Evolutionary conservation across 768 basidiomycete species (phyloP).

Genomic region (Trichaptum fuscoviolaceum): DNA sequence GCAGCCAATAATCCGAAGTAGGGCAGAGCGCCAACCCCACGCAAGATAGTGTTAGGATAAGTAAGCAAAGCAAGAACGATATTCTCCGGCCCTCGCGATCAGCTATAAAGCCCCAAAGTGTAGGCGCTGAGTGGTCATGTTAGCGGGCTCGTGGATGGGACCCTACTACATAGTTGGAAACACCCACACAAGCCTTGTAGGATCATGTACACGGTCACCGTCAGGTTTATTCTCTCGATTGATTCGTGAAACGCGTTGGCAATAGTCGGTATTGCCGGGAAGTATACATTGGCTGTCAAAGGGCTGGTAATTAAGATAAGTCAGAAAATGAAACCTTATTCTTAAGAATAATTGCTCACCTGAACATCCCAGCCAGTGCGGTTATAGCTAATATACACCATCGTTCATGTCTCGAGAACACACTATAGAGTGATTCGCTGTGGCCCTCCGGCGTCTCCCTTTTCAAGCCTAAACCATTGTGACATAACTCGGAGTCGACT

Average conservation of each 20-base stretch:
- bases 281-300: slow-evolving; percentile 65
- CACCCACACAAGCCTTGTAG: slow-evolving; percentile 53
- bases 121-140: slow-evolving; percentile 27
- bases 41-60: slow-evolving; percentile 60
- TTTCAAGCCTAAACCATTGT: too few species aligned
- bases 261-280: slow-evolving; percentile 61
- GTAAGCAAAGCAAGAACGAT: slow-evolving; percentile 56
- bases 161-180: neutral
- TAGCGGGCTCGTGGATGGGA: neutral
- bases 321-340: neutral
- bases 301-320: slow-evolving; percentile 5
- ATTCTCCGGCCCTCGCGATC: slow-evolving; percentile 62
- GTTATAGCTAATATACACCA: slow-evolving; percentile 61
- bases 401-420: slow-evolving; percentile 54
- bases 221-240: slow-evolving; percentile 70
- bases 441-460: neutral
- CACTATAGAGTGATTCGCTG: slow-evolving; percentile 28
- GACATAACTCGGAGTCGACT: too few species aligned
- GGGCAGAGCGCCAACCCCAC: slow-evolving; percentile 53
- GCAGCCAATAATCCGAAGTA: slow-evolving; percentile 64
- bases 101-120: slow-evolving; percentile 64
- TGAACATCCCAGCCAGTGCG: slow-evolving; percentile 59
- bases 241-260: slow-evolving; percentile 57
- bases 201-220: slow-evolving; percentile 73
- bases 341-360: slow-evolving; percentile 28